Percentiles rank a stretch among this genome's conserved stretches.
Conservation (phyloP, 176 grass and related monocot species). For the Guadua angustifolia region DNA sequence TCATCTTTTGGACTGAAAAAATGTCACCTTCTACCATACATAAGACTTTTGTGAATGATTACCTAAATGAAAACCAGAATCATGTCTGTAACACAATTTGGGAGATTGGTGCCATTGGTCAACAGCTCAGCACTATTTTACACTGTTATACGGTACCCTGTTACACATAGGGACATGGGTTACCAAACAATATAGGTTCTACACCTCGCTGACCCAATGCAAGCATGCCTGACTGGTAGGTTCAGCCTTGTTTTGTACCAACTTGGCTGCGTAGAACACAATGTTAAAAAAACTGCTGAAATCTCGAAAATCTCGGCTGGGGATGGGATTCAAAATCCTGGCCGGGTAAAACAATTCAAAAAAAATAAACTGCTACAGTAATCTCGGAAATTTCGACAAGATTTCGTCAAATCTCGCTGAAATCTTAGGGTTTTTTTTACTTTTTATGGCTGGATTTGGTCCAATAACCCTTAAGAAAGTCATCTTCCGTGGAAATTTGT, state of each 20-base stretch:
- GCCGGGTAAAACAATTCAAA: too few species aligned
- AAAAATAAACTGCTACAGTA: too few species aligned
- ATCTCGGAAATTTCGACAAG: too few species aligned
- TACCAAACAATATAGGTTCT: not conserved
- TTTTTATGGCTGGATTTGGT: too few species aligned
- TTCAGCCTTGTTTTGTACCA: conserved; percentile 6
- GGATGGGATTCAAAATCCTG: too few species aligned
- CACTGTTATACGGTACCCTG: not conserved
- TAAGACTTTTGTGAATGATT: not conserved
- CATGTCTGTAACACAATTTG: conserved; percentile 5
- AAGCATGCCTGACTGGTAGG: not conserved
- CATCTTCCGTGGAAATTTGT: too few species aligned
- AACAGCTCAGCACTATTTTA: not conserved
- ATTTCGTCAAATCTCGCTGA: too few species aligned
- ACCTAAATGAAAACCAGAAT: conserved; percentile 1
- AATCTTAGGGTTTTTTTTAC: too few species aligned
- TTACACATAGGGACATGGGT: not conserved
- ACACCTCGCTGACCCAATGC: not conserved
- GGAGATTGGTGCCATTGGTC: not conserved
- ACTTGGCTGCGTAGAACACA: conserved; percentile 8
- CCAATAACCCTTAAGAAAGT: too few species aligned
- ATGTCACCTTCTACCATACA: not conserved
- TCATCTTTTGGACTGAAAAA: not conserved
- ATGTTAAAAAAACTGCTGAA: too few species aligned
- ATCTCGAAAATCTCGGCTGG: too few species aligned